Percentiles rank a stretch among this genome's conserved stretches.
These are phyloP conservation scores for Turnera subulata DNA, from an alignment of 345 rosid genomes.

Conservation along the genomic window DNA sequence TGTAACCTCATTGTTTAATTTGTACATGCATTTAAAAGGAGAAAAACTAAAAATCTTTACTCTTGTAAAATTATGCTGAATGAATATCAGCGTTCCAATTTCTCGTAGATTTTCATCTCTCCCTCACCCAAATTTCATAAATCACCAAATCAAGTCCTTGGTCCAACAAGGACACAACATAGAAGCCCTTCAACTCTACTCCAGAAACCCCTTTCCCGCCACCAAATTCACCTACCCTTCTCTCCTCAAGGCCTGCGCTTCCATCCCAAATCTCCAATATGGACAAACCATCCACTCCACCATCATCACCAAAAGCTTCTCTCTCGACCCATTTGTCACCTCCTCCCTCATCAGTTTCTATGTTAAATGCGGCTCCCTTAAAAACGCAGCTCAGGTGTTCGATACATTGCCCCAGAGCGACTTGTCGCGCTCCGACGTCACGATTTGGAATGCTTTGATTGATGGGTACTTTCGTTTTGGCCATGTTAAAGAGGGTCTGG, in stretches of 20 bases:
- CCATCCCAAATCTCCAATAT: conserved; percentile 11
- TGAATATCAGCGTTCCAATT: conserved; percentile 15
- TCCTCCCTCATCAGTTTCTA: conserved; percentile 65
- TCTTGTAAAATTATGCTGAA: neutral
- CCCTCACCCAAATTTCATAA: conserved; percentile 7
- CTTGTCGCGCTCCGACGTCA: conserved; percentile 35
- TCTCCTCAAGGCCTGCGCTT: conserved; percentile 19
- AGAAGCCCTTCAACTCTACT: conserved; percentile 50
- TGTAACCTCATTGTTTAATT: no score
- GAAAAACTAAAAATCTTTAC: neutral
- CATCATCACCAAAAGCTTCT: conserved; percentile 39
- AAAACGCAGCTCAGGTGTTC: conserved; percentile 59
- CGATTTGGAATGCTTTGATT: conserved; percentile 67
- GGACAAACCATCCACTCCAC: conserved; percentile 51
- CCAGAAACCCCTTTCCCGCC: conserved; percentile 30
- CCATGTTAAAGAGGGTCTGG: conserved; percentile 35
- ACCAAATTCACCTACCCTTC: conserved; percentile 59
- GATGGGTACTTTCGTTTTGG: conserved; percentile 57
- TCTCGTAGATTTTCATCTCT: conserved; percentile 31
- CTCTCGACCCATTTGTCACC: conserved; percentile 44
- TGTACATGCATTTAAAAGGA: no score
- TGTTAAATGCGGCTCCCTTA: conserved; percentile 56
- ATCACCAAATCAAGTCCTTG: conserved; percentile 41
- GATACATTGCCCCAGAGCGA: conserved; percentile 41
- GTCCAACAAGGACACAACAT: conserved; percentile 35